Conservation (phyloP, 345 rosid genomes). For the Dimocarpus longan region DNA sequence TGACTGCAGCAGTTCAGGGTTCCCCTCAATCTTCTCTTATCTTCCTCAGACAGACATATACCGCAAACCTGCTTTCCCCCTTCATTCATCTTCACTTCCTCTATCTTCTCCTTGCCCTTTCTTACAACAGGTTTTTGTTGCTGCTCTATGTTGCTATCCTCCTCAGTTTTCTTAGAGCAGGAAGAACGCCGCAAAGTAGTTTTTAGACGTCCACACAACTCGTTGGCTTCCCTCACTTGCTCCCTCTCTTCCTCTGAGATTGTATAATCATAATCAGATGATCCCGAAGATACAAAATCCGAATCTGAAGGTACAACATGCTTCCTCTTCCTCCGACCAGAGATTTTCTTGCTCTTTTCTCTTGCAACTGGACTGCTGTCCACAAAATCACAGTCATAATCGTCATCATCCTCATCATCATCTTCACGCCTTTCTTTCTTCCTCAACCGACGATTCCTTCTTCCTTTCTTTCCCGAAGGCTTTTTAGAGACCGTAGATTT, state of each 20-base stretch:
- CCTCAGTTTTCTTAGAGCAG: conserved; percentile 44
- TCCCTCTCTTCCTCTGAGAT: conserved; percentile 97
- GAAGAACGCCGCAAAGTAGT: conserved; percentile 54
- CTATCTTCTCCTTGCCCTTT: conserved; percentile 81
- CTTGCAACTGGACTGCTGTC: conserved; percentile 36
- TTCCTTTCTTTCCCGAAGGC: conserved; percentile 44
- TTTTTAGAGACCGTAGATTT: conserved; percentile 42
- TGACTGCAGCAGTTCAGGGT: conserved; percentile 85
- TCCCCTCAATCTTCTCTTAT: conserved; percentile 82
- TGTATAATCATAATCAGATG: conserved; percentile 77
- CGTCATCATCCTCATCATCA: conserved; percentile 44
- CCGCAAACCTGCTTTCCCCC: conserved; percentile 77
- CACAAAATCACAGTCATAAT: conserved; percentile 52
- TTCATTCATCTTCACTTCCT: conserved; percentile 46
- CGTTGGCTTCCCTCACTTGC: conserved; percentile 74
- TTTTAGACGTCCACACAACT: conserved; percentile 45
- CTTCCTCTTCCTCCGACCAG: conserved; percentile 46
- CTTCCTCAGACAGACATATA: conserved; percentile 93
- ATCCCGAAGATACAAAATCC: conserved; percentile 57
- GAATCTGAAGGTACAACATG: conserved; percentile 64
- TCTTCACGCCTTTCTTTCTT: conserved; percentile 50
- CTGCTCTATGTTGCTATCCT: conserved; percentile 43
- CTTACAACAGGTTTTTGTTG: conserved; percentile 43
- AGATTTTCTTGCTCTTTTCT: conserved; percentile 45
- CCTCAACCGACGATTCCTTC: conserved; percentile 39